Evolutionary conservation across 1,139 yeast species (phyloP).

Genomic region (Taphrina betulina): DNA sequence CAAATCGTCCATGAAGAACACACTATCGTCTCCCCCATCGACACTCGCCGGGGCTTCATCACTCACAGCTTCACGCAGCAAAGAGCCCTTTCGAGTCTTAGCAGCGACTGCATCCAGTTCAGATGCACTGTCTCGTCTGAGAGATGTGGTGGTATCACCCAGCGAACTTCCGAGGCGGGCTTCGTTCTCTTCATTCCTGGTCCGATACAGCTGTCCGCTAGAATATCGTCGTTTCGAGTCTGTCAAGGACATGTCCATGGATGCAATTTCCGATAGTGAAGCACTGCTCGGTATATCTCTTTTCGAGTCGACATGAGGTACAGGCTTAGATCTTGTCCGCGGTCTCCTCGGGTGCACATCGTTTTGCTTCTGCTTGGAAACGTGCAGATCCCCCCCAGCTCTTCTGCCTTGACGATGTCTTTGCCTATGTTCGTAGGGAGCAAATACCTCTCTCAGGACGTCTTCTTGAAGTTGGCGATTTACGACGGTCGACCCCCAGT

Average conservation of each 20-base stretch:
- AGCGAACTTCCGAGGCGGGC: constrained; percentile 16
- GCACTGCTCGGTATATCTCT: constrained; percentile 19
- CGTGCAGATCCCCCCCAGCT: too few relatives aligned
- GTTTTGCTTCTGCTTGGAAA: too few relatives aligned
- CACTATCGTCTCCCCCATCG: too few relatives aligned
- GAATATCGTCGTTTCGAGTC: constrained; percentile 17
- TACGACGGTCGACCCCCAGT: constrained; percentile 63
- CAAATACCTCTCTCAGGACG: constrained; percentile 68
- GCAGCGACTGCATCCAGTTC: not conserved
- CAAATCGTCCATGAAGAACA: constrained; percentile 22
- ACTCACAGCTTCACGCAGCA: too few relatives aligned
- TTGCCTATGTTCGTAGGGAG: constrained; percentile 46
- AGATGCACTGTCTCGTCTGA: not conserved
- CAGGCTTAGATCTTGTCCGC: too few relatives aligned
- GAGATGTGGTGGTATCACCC: not conserved
- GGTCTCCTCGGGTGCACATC: too few relatives aligned
- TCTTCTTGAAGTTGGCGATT: constrained; percentile 65
- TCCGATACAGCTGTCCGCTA: constrained; percentile 18
- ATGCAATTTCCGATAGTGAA: constrained; percentile 3
- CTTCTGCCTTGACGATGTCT: constrained; percentile 6
- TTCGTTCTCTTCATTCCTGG: not conserved
- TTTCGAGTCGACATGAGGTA: too few relatives aligned
- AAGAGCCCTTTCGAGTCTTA: not conserved
- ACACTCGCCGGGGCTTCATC: too few relatives aligned
- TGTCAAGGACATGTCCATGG: not conserved